Percentiles rank a stretch among this genome's conserved stretches.
Conservation (phyloP, 805 yeast species). For the Saccharomycopsis oosterbeekiorum region DNA sequence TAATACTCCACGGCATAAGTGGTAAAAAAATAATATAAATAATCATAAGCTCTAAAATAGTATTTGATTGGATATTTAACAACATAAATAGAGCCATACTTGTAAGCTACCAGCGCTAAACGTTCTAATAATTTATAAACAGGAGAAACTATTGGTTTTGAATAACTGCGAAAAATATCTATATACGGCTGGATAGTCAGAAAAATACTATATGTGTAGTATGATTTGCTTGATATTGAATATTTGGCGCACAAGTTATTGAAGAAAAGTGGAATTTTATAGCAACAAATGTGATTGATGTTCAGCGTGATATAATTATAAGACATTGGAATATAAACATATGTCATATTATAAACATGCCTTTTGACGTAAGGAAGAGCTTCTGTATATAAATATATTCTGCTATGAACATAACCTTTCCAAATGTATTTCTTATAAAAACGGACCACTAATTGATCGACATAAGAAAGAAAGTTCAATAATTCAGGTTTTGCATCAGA, state of each 20-base stretch:
- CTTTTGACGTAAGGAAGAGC: conserved; percentile 1
- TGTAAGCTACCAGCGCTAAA: background rate
- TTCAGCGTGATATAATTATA: background rate
- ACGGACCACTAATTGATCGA: background rate
- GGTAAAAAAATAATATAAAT: background rate
- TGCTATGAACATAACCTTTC: conserved; percentile 2
- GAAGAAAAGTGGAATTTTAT: background rate
- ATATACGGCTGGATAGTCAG: background rate
- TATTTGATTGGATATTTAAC: background rate
- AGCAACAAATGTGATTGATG: background rate
- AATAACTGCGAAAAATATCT: background rate
- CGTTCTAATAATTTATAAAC: background rate
- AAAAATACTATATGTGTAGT: background rate
- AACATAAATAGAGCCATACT: background rate
- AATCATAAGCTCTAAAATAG: background rate
- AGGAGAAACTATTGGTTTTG: background rate
- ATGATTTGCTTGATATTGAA: background rate
- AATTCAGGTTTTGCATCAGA: background rate
- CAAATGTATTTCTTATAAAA: background rate
- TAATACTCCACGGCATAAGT: background rate
- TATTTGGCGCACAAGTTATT: background rate
- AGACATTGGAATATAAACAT: conserved; percentile 2
- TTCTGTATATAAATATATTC: conserved; percentile 1
- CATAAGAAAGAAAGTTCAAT: background rate
- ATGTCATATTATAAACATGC: background rate